These are phyloP conservation scores for Poa pratensis DNA, from an alignment of 176 grass and related monocot species.

Conservation along the genomic window DNA sequence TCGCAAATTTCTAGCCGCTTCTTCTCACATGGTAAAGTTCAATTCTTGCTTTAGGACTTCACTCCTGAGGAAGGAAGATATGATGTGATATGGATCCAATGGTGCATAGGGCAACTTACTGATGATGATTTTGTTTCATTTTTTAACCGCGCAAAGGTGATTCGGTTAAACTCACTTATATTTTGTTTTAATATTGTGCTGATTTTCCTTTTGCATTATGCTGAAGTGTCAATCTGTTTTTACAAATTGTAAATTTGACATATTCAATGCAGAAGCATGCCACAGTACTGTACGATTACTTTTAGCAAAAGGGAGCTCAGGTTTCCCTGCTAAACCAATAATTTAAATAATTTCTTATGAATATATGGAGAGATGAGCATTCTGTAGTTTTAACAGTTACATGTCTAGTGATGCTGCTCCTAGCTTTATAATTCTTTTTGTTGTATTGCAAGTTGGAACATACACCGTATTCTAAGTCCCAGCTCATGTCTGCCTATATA, in stretches of 20 bases:
- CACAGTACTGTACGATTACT: not conserved
- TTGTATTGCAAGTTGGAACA: not conserved
- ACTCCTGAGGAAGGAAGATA: slow-evolving; percentile 87
- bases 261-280: slow-evolving; percentile 7
- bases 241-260: not conserved
- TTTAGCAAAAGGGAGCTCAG: not conserved
- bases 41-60: slow-evolving; percentile 65
- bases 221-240: slow-evolving; percentile 13
- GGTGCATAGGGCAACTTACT: slow-evolving; percentile 98
- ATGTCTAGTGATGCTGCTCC: not conserved
- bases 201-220: slow-evolving; percentile 16
- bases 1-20: not conserved
- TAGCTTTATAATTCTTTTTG: not conserved
- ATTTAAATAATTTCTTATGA: not conserved
- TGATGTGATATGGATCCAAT: slow-evolving; percentile 99
- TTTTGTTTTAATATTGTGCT: slow-evolving; percentile 10
- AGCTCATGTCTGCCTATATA: not conserved
- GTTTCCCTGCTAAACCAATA: not conserved
- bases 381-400: slow-evolving; percentile 7
- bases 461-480: not conserved
- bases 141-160: slow-evolving; percentile 87
- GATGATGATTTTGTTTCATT: slow-evolving; percentile 98
- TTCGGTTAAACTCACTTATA: not conserved
- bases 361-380: not conserved
- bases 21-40: slow-evolving; percentile 1